Evolutionary conservation across 306 rosid species (phyloP), one percentile per base, ranked within the genome.

Genomic region (Acacia melanoxylon): DNA sequence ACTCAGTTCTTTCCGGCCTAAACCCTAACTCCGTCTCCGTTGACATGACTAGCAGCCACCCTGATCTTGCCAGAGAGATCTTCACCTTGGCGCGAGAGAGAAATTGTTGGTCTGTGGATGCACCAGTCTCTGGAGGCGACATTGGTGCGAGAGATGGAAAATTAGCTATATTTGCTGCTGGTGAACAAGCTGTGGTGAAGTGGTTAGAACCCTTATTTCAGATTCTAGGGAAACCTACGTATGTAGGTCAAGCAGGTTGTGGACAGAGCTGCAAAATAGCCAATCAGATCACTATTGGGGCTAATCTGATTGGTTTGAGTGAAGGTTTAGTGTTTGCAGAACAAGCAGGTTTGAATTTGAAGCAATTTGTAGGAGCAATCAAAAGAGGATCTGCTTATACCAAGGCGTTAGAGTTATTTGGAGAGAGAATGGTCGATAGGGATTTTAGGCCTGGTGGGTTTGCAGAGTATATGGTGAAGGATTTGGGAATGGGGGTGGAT

Each of bases 181-280:
- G 97, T 0, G 96, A 94, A 42, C 51, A 58, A 0, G 40, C 75
- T 0, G 90, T 94, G 9, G 92, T 94, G 9, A 69, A 88, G 16
- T 94, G 98, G 96, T 72, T 92, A 14, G 44, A 81, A 0, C 92
- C 97, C 3, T 20, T 92, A 44, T 92, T 89, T 48, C 62, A 79
- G 8, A 58, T 85, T 0, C 22, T 94, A 67, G 98, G 97, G 27
- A 91, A 66, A 75, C 87, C 67, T 0, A 92, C 91, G 0, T 84
- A 89, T 56, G 10, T 92, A 88, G 97, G 98, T 10, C 76, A 79
- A 17, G 86, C 92, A 0, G 97, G 98, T 2, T 85, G 80, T 10
- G 97, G 97, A 8, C 98, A 94, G 83, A 92, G 92, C 51, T 90
- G 96, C 79, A 94, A 94, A 82, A 94, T 94, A 44, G 97, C 88